Base-by-base conservation (phyloP, 1,284 basidiomycete species). In the Trichosporon asahii region DNA sequence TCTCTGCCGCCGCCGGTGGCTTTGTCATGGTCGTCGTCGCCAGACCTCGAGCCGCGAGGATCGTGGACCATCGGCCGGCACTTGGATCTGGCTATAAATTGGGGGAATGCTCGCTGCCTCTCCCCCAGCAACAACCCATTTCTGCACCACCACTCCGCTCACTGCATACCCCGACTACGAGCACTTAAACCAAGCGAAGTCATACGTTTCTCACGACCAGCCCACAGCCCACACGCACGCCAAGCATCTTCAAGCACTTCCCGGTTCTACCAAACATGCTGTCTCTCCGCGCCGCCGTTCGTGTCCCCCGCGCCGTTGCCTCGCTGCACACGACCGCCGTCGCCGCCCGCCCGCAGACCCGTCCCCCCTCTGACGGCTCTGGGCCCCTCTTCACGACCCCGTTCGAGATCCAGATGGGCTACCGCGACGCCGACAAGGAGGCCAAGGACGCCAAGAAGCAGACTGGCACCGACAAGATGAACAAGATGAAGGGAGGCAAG, bases 401-500 rank as follows among this genome's bases (percentile, higher is more conserved):
- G 15, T 61, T 61, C 57, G 57, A 61, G 57, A 31, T 61, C 57
- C 27, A 61, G 57, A 61, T 61, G 57, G 57, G 57, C 12, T 61
- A 61, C 57, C 57, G 57, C 18, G 27, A 61, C 27, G 27, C 57
- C 27, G 27, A 29, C 29, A 33, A 33, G 29, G 57, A 61, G 29
- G 27, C 57, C 18, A 61, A 61, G 29, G 57, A 61, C 29, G 57
- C 6, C 35, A 65, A 65, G 64, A 27, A 65, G 64, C 15, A 46
- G 64, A 21, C 35, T 14, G 64, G 40, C 7, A 31, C 35, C 18
- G 64, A 40, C 64, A 65, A 65, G 64, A 44, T 29, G 40, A 65
- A 65, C 64, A 65, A 65, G 64, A 40, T 65, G 64, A 44, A 44
- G 64, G 40, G 40, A 3, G 64, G 64, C 27, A 65, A 65, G 64